Evolutionary conservation across 1,284 basidiomycete species (phyloP).

Genomic region (Pseudozyma hubeiensis): DNA sequence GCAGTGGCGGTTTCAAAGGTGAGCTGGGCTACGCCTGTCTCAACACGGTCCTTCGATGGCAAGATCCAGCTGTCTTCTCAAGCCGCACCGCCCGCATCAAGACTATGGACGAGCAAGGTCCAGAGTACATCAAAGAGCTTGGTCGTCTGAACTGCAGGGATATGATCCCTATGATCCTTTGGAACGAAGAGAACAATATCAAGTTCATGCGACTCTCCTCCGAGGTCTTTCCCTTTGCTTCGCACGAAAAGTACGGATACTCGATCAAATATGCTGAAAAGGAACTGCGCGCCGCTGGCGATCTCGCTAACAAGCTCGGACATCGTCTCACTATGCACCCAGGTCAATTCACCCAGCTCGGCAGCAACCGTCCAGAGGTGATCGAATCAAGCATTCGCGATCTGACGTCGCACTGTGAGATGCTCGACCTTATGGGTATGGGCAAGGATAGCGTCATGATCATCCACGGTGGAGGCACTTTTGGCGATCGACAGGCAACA

Average conservation of each 20-base stretch:
- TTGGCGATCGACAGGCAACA: slow-evolving; percentile 80
- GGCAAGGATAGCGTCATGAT: slow-evolving; percentile 82
- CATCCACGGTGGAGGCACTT: slow-evolving; percentile 78
- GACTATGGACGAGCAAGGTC: slow-evolving; percentile 82
- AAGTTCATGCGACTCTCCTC: slow-evolving; percentile 65
- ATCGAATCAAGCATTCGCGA: slow-evolving; percentile 81
- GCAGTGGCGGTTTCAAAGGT: slow-evolving; percentile 41
- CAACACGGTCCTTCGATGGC: slow-evolving; percentile 81
- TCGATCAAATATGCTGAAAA: slow-evolving; percentile 77
- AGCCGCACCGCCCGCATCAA: slow-evolving; percentile 81
- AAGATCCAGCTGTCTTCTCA: slow-evolving; percentile 80
- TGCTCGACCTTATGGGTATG: slow-evolving; percentile 84
- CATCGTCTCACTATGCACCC: slow-evolving; percentile 88
- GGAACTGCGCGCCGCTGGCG: slow-evolving; percentile 75
- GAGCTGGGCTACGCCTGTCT: slow-evolving; percentile 79
- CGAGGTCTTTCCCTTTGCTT: slow-evolving; percentile 91
- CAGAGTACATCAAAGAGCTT: slow-evolving; percentile 82
- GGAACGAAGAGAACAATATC: slow-evolving; percentile 65
- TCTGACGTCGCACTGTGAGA: slow-evolving; percentile 83
- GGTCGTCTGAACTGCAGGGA: slow-evolving; percentile 78
- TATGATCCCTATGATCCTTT: slow-evolving; percentile 77
- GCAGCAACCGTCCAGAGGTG: slow-evolving; percentile 79
- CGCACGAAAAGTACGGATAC: slow-evolving; percentile 83
- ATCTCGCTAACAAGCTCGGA: slow-evolving; percentile 79
- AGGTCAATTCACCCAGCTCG: slow-evolving; percentile 83